Conservation (phyloP, 108 stramenopile species). For the Aurantiochytrium sp. region DNA sequence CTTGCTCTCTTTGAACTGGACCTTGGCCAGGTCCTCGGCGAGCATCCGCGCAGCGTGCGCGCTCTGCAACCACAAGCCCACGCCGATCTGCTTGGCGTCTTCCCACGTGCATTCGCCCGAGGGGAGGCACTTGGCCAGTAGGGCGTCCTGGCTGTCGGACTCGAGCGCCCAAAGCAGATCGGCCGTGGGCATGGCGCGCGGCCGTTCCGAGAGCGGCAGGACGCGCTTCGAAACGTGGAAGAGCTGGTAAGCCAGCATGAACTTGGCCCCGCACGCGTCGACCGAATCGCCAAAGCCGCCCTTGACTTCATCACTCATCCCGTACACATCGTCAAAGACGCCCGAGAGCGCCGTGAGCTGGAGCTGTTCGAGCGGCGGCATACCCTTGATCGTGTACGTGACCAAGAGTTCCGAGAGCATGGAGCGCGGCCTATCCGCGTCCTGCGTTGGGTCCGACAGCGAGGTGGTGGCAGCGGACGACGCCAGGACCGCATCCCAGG, state of each 20-base stretch:
- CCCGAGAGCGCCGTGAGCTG: constrained; percentile 1
- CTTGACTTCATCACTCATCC: neutral
- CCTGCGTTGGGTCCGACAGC: neutral
- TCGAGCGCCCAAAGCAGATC: constrained; percentile 12
- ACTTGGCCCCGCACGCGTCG: neutral
- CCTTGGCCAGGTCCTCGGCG: constrained; percentile 2
- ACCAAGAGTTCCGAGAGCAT: neutral
- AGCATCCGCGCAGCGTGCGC: neutral
- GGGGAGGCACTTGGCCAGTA: neutral
- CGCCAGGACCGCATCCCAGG: neutral
- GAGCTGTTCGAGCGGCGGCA: neutral
- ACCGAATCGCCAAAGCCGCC: neutral
- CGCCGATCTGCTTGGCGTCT: neutral
- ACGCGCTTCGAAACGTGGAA: neutral
- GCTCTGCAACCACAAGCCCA: neutral
- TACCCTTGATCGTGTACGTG: neutral
- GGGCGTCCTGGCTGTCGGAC: constrained; percentile 5
- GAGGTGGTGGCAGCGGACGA: neutral
- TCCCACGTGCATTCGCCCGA: neutral
- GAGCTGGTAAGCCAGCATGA: neutral
- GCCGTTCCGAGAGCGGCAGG: neutral
- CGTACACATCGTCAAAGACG: constrained; percentile 11
- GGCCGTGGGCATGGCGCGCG: neutral
- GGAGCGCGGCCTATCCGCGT: neutral
- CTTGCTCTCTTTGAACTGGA: neutral